Base-by-base conservation (phyloP, 306 rosid species). In the Pachyrhizus erosus region DNA sequence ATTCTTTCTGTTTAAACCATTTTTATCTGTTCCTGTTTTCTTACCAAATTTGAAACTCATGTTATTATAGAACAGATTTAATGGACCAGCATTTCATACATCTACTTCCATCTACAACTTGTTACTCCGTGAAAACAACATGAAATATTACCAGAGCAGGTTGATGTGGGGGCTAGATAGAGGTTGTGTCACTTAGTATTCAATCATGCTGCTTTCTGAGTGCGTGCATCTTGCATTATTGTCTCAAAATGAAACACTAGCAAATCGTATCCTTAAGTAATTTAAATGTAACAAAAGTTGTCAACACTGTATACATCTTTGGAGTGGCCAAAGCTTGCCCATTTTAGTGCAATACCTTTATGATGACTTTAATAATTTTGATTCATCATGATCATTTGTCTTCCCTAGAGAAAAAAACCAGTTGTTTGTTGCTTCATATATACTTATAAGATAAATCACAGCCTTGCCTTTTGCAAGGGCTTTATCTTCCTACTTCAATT, bases 31-130 rank as follows among this genome's bases (percentile, higher is more conserved):
- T 76, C 17, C 45, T 60, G 42, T 61, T 43, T 14, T 34, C 51
- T 54, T 34, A 21, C 37, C 23, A 8, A 55, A 74, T 74, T 52
- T 55, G 68, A 74, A 34, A 74, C 49, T 9, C 8, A 2, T 23
- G 49, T n/a, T 27, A 18, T 39, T 42, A 27, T 10, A 43, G n/a
- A 27, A 17, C 6, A 52, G 2, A 68, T 15, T 67, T 21, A 52
- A 51, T 11, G 8, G 75, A 24, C 57, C 33, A 67, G 27, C 76
- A 68, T 68, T 78, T 52, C 34, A 55, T 69, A 26, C 12, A 37
- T 78, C 68, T 23, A 37, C 13, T 52, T 67, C 69, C 67, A 33
- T 49, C 15, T 67, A 78, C 29, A 66, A 21, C 70, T 49, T 48
- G 27, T 15, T 18, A 20, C 66, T 49, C 17, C 51, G 5, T 64